Conservation (phyloP, 2,329 filamentous ascomycete species). For the Catunica adiposa region DNA sequence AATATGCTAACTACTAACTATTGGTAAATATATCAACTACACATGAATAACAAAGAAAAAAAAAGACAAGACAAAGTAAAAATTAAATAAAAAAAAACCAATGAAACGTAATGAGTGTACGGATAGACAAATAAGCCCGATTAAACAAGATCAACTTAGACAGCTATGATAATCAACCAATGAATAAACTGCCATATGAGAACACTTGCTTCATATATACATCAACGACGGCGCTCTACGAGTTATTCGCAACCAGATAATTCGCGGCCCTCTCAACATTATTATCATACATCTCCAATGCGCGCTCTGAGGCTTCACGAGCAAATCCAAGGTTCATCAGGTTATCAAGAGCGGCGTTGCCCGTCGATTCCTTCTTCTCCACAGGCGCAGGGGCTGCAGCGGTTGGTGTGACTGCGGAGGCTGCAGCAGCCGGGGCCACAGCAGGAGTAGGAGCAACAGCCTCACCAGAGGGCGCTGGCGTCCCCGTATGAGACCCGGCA, state of each 20-base stretch:
- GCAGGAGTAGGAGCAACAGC: slow-evolving; percentile 17
- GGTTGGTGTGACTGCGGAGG: slow-evolving; percentile 19
- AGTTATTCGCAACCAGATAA: slow-evolving; percentile 4
- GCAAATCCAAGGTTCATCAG: slow-evolving; percentile 80
- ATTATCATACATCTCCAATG: slow-evolving; percentile 89
- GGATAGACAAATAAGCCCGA: background rate
- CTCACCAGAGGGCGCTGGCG: slow-evolving; percentile 17
- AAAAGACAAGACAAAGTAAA: background rate
- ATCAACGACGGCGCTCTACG: background rate
- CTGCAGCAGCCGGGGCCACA: slow-evolving; percentile 14
- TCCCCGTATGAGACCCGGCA: slow-evolving; percentile 17
- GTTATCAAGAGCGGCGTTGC: slow-evolving; percentile 82
- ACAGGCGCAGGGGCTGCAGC: slow-evolving; percentile 32
- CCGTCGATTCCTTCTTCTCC: slow-evolving; percentile 40
- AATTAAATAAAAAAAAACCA: background rate
- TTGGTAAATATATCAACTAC: background rate
- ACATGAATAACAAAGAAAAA: background rate
- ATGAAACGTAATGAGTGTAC: background rate
- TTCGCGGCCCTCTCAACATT: slow-evolving; percentile 68
- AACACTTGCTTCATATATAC: background rate
- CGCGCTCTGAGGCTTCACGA: slow-evolving; percentile 54
- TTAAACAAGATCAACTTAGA: background rate
- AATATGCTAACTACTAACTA: background rate
- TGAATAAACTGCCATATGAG: background rate
- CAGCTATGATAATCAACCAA: background rate